Percentiles rank a stretch among this genome's conserved stretches.
Conservation (phyloP, 1,139 yeast genomes). For the Kodamaea fungicola region DNA sequence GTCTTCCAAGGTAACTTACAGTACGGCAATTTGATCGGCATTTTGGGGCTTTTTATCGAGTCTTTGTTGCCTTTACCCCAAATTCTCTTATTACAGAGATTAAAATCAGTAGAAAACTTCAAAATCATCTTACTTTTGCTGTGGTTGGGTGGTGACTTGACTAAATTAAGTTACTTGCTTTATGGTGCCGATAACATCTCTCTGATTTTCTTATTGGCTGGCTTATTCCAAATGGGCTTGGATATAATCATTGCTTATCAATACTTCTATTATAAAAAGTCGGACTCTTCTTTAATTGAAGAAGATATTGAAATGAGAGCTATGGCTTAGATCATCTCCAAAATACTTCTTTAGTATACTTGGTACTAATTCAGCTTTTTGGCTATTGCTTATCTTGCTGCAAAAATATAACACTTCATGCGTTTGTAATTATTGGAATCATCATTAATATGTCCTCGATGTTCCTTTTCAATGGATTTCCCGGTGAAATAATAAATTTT, state of each 20-base stretch:
- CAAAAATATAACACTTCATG: no score
- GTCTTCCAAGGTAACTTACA: constrained; percentile 34
- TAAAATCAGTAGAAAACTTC: constrained; percentile 74
- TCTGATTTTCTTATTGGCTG: constrained; percentile 68
- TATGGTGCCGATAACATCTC: constrained; percentile 73
- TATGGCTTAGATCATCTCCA: no score
- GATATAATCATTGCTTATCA: constrained; percentile 77
- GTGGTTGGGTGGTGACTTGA: constrained; percentile 87
- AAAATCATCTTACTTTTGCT: constrained; percentile 69
- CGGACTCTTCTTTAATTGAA: no score
- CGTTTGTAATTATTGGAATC: no score
- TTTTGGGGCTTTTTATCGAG: constrained; percentile 72
- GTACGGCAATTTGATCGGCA: constrained; percentile 63
- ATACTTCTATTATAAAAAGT: constrained; percentile 51
- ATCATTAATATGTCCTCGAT: no score
- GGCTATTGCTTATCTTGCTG: no score
- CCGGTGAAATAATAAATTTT: no score
- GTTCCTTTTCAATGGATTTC: no score
- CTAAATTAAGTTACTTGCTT: constrained; percentile 68
- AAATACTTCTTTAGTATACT: no score
- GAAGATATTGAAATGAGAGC: no score
- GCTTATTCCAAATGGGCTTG: constrained; percentile 73
- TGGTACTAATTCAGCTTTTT: no score
- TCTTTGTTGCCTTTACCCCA: constrained; percentile 88
- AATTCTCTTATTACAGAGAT: constrained; percentile 64